phyloP scores from a whole-genome alignment of 192 early-diverging fungal genomes.

The Mortierella hygrophila region DNA sequence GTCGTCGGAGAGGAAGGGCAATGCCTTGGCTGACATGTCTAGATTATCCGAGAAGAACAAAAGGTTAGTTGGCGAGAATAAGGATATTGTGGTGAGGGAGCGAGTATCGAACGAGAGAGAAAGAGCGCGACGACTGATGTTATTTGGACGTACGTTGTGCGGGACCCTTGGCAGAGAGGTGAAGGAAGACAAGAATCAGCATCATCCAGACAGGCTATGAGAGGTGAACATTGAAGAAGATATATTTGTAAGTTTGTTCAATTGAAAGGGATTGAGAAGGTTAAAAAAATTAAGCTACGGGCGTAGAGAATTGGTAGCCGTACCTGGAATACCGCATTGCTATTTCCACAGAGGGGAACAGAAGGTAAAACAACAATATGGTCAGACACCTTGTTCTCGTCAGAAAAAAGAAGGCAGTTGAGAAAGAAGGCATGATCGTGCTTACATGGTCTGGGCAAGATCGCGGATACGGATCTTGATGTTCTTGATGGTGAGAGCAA shows the following conservation, averaged over 20 bases:
- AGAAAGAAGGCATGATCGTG: not conserved
- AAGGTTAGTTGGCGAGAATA: not conserved
- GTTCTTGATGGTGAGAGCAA: conserved; percentile 51
- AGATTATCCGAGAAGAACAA: not conserved
- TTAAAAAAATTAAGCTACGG: not conserved
- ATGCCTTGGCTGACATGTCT: conserved; percentile 44
- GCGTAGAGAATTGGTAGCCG: not conserved
- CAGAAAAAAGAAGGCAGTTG: not conserved
- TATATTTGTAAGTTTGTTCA: not conserved
- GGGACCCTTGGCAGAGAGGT: conserved; percentile 41
- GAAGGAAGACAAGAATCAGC: conserved; percentile 52
- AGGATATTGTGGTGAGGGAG: not conserved
- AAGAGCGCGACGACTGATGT: not conserved
- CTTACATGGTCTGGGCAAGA: conserved; percentile 44
- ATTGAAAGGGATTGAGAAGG: not conserved
- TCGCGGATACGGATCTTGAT: conserved; percentile 44
- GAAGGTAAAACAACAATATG: not conserved
- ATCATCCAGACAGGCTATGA: conserved; percentile 56
- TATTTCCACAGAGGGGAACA: not conserved
- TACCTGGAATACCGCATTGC: conserved; percentile 51
- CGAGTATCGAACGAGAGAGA: not conserved
- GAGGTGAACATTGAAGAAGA: too few relatives aligned
- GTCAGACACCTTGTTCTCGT: not conserved
- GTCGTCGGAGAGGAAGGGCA: conserved; percentile 45
- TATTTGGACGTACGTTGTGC: conserved; percentile 23